Evolutionary conservation across 2,329 filamentous ascomycete genomes (phyloP).

Genomic region (Ceratocystis harringtonii): DNA sequence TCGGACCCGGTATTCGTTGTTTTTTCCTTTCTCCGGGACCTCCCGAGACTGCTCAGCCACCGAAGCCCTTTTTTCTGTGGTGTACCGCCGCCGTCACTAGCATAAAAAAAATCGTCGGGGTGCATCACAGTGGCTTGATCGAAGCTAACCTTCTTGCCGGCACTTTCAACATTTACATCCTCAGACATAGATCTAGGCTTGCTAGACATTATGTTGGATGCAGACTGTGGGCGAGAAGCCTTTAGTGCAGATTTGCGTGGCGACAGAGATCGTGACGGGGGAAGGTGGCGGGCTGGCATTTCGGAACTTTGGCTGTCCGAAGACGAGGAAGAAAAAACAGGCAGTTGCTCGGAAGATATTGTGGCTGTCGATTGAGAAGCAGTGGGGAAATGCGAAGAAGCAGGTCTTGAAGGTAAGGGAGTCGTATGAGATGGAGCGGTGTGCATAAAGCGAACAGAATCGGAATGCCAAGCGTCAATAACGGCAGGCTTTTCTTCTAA

Average conservation of each 20-base stretch:
- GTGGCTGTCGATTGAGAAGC: not conserved
- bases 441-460: conserved; percentile 13
- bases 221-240: conserved; percentile 8
- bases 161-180: conserved; percentile 3
- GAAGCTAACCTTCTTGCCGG: conserved; percentile 14
- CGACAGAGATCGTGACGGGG: conserved; percentile 54
- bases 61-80: conserved; percentile 11
- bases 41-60: conserved; percentile 8
- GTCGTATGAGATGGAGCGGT: not conserved
- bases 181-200: conserved; percentile 7
- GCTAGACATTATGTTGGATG: not conserved
- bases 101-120: conserved; percentile 7
- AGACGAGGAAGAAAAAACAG: not conserved
- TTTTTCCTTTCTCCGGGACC: conserved; percentile 5
- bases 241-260: conserved; percentile 68
- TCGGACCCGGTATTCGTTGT: not conserved
- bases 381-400: conserved; percentile 21
- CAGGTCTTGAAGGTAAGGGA: conserved; percentile 26
- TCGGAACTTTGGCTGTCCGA: not conserved
- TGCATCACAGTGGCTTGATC: conserved; percentile 13
- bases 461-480: not conserved
- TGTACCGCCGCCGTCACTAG: conserved; percentile 8
- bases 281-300: conserved; percentile 23
- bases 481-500: conserved; percentile 5
- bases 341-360: not conserved